Base-by-base conservation (phyloP, 2,329 filamentous ascomycete species). In the Sclerotinia trifoliorum region DNA sequence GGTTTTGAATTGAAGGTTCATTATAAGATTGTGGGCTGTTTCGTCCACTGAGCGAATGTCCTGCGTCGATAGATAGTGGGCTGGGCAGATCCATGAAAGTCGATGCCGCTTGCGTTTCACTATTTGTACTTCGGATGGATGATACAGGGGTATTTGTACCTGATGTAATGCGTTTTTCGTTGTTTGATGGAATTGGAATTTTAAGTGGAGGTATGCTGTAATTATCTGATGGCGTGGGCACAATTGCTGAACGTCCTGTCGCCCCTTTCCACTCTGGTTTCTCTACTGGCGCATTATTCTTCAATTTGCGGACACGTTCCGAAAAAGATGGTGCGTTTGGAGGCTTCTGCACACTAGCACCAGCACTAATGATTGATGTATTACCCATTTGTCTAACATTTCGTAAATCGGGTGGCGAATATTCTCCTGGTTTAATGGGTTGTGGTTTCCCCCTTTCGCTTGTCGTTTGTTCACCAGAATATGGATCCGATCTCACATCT, bases 231-330 rank as follows among this genome's bases (percentile, higher is more conserved):
- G 92, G 84, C 4, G 90, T 88, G 56, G 84, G 83, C 46, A 91
- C 84, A 67, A 92, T 82, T 48, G 85, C 81, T 54, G 84, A 83
- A 71, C 90, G 86, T 39, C 91, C 91, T 76, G 88, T 92, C 49
- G 88, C 87, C 24, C 90, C 90, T 74, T 88, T 89, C 91, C 91
- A 93, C 68, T 88, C 83, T 6, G 88, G 86, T 29, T 83, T 81
- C 48, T 74, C 71, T 32, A 67, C 67, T n/a, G 71, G 68, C 24
- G 60, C 51, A 66, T 69, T 71, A 35, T 73, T 73, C 70, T 81
- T 80, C 66, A 82, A 77, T 69, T 78, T 81, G 66, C 80, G 80
- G 60, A 84, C 77, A 3, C 82, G 79, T n/a, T 83, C 82, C 15
- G 80, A 79, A 70, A 85, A 82, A 11, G 78, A 77, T 44, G 76